Evolutionary conservation across 1,139 yeast genomes (phyloP).

Genomic region (Arxiozyma heterogenica): DNA sequence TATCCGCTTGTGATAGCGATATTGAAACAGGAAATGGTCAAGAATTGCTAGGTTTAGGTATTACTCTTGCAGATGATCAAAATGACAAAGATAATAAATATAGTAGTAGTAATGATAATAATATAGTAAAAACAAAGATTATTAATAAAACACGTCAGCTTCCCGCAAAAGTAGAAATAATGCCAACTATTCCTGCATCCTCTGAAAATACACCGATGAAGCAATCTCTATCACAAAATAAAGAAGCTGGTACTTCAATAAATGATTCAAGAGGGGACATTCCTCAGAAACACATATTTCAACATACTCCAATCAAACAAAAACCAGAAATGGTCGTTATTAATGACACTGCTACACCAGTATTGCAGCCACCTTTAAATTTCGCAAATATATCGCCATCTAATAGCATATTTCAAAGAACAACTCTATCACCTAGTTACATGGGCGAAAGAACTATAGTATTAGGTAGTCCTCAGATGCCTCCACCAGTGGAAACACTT

Average conservation of each 20-base stretch:
- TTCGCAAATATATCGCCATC: not conserved
- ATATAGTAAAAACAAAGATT: not conserved
- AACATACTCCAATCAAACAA: slow-evolving; percentile 25
- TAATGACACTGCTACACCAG: slow-evolving; percentile 3
- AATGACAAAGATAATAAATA: not conserved
- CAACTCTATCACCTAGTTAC: slow-evolving; percentile 1
- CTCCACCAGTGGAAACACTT: slow-evolving; percentile 6
- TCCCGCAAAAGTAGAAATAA: slow-evolving; percentile 13
- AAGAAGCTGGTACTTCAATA: not conserved
- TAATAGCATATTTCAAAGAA: not conserved
- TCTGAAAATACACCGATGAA: slow-evolving; percentile 21
- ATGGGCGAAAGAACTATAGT: not conserved
- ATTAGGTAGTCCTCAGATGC: slow-evolving; percentile 3
- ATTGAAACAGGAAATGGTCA: not conserved
- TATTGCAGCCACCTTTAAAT: slow-evolving; percentile 1
- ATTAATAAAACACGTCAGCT: not conserved
- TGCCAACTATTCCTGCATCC: slow-evolving; percentile 27
- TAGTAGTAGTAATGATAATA: not conserved
- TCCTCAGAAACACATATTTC: slow-evolving; percentile 27
- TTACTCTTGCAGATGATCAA: slow-evolving; percentile 3
- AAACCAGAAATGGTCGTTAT: slow-evolving; percentile 1
- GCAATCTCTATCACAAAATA: slow-evolving; percentile 18
- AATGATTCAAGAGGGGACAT: slow-evolving; percentile 5
- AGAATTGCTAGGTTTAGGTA: slow-evolving; percentile 4
- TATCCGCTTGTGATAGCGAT: slow-evolving; percentile 3